phyloP scores from a whole-genome alignment of 2,329 filamentous ascomycete species.

The Botrytis elliptica region DNA sequence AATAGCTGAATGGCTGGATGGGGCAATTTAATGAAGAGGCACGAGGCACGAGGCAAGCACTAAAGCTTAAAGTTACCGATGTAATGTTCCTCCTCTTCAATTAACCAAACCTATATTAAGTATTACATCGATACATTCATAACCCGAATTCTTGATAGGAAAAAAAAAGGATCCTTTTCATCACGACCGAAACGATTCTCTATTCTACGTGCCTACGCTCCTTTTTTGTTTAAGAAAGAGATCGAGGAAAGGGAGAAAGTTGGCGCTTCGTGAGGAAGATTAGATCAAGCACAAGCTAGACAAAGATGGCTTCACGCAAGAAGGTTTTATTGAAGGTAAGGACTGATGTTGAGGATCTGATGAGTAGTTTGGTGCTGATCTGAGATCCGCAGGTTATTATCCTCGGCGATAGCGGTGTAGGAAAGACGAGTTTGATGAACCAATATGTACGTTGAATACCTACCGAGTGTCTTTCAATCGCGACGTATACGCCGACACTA shows the following conservation, averaged over 20 bases:
- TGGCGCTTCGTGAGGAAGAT: slow-evolving; percentile 15
- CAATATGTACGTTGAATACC: slow-evolving; percentile 80
- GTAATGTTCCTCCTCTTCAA: slow-evolving; percentile 15
- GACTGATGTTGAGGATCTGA: background rate
- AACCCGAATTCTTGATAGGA: background rate
- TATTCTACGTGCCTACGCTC: background rate
- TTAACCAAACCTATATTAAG: slow-evolving; percentile 9
- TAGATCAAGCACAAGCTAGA: slow-evolving; percentile 3
- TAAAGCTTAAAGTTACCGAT: slow-evolving; percentile 21
- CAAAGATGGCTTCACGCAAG: slow-evolving; percentile 47
- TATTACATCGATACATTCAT: slow-evolving; percentile 6
- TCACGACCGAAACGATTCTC: background rate
- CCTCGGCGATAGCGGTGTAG: slow-evolving; percentile 96
- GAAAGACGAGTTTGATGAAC: slow-evolving; percentile 99
- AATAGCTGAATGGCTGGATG: background rate
- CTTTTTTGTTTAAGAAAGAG: background rate
- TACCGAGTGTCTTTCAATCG: background rate
- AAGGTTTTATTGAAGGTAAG: slow-evolving; percentile 67
- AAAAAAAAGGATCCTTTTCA: no score
- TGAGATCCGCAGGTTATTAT: slow-evolving; percentile 77
- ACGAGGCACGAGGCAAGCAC: slow-evolving; percentile 13
- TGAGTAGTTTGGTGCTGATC: slow-evolving; percentile 15
- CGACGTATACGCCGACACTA: background rate
- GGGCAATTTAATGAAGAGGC: slow-evolving; percentile 4
- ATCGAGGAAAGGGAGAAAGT: slow-evolving; percentile 5